Conservation (phyloP, 2,329 filamentous ascomycete species). For the Penicillium brasilianum region DNA sequence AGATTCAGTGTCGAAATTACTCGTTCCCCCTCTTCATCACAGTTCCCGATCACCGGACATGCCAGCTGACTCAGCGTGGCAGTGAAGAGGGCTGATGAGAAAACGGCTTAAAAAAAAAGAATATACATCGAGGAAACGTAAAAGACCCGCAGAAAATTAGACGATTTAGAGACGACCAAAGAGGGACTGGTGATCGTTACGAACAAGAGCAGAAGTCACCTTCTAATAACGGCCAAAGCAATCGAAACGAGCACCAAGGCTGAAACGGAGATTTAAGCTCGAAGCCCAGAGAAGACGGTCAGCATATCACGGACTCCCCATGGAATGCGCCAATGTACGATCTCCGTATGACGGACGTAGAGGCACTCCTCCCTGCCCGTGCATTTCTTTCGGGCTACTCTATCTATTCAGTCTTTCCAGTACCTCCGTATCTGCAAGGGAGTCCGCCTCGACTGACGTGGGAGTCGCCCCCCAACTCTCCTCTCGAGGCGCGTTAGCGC, state of each 20-base stretch:
- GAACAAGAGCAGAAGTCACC: neutral
- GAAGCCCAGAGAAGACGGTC: constrained; percentile 8
- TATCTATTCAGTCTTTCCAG: neutral
- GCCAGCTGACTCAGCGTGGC: constrained; percentile 12
- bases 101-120: neutral
- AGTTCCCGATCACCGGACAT: constrained; percentile 16
- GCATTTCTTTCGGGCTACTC: neutral
- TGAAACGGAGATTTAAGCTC: neutral
- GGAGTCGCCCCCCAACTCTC: neutral
- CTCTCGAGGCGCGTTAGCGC: neutral
- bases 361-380: neutral
- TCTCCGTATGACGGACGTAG: neutral
- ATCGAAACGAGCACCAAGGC: neutral
- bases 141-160: neutral
- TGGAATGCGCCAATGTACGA: neutral
- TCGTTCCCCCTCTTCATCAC: neutral
- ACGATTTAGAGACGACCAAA: neutral
- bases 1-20: no score
- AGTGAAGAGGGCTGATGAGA: neutral
- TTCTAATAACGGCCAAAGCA: neutral
- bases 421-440: constrained; percentile 9
- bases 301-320: neutral
- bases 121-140: neutral
- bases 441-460: neutral
- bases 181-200: neutral